Evolutionary conservation across 768 basidiomycete genomes (phyloP), one percentile per base, ranked within the genome.

Genomic region (Neoboletus magnificus): DNA sequence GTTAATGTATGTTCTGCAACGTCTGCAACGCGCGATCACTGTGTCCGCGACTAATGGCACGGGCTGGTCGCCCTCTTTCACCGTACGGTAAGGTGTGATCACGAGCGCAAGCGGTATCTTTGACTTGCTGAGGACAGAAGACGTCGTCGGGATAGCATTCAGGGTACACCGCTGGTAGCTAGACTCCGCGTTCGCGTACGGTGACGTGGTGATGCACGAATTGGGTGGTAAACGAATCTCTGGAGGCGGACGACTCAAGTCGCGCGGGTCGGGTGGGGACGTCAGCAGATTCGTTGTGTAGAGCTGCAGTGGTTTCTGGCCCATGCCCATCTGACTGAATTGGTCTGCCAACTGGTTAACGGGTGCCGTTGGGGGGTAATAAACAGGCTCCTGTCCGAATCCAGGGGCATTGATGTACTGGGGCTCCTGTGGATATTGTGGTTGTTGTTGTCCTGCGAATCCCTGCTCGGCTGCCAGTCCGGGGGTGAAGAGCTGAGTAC

Each of bases 1-100:
- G 68, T 98, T 96, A 73, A 98, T 98, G 74, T 98, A 98, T 35
- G 93, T 89, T 67, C 96, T 84, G 78, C 96, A 98, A 20, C 96
- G 83, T 58, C 96, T 82, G 76, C 96, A 98, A 42, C 96, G 88
- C 41, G 96, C 95, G 65, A 98, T 98, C 42, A 98, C 89, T 0
- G 91, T 93, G 68, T 98, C 96, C 0, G 89, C 84, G 10, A 98
- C 84, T 39, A 98, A 79, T n/a, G 93, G 92, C 22, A 98, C 91
- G 1, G 83, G 80, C 40, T 86, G 84, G 55, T 93, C 88, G 42
- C 88, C 94, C 66, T 84, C 87, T 62, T 91, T 86, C 56, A 94
- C 70, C 0, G 89, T 86, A 33, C 95, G 86, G 71, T 96, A 94
- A 0, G 96, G 96, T 0, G 93, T 93, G 60, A 97, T 79, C 56